Base-by-base conservation (phyloP, 2,329 filamentous ascomycete genomes). In the Podosphaera xanthii region DNA sequence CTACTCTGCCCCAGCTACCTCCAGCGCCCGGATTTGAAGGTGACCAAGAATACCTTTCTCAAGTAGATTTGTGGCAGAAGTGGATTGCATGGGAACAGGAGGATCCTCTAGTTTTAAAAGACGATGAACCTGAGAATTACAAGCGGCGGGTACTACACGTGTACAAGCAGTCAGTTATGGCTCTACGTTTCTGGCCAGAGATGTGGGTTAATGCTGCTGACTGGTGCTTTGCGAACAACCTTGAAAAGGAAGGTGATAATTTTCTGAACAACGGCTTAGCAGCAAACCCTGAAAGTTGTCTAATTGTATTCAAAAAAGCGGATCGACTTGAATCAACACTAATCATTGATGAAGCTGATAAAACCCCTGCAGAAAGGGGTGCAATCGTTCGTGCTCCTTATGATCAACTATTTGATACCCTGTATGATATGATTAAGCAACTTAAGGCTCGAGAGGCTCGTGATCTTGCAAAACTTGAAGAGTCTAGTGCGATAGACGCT, bases 41-140 rank as follows among this genome's bases (percentile, higher is more conserved):
- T 1, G 82, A 94, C 61, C 77, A 83, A 33, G 89, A 95, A 63
- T 98, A 87, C 68, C 75, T 80, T 63, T 79, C 84, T 56, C 94
- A 98, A 70, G 83, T 95, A 53, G 81, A 86, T 55, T 75, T 92
- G 35, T 98, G 92, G 92, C 89, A 88, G 69, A 83, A 80, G 64
- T 98, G 94, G 92, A 85, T 98, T 64, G 76, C 83, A 3, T 98
- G 90, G 89, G 92, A 98, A 71, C 94, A 91, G 71, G 84, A 86
- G 22, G 92, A 98, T 67, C 89, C 88, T 0, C 75, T 98, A 2
- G 87, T 94, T 33, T 74, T 97, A 58, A 86, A 87, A 68, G 77
- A 83, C 2, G 90, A 97, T 59, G 90, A 97, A 65, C 75, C 79
- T 2, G 78, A 81, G 58, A 77, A 80, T 5, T 92, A 84, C 71